A percentile compares a stretch with the other conserved stretches of the same genome.
Conservation (phyloP, 192 early-diverging fungal genomes). For the Chytriomyces confervae region DNA sequence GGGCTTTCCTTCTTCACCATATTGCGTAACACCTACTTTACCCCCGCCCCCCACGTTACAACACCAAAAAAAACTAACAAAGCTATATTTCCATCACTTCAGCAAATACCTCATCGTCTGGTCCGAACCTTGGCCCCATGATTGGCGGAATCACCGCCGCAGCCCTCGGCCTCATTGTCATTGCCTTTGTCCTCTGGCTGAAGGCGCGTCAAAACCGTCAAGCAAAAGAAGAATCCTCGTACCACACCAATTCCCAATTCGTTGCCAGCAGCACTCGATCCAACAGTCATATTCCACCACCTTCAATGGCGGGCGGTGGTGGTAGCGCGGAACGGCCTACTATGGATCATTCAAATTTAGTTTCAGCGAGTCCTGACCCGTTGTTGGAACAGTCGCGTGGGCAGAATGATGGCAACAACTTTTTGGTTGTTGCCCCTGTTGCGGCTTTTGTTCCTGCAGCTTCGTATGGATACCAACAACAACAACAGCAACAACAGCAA, state of each 20-base stretch:
- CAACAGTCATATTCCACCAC: neutral
- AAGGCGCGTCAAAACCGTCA: neutral
- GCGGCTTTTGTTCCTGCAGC: too few relatives aligned
- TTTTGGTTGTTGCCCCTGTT: neutral
- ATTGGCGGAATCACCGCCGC: constrained; percentile 27
- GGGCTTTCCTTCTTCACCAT: too few relatives aligned
- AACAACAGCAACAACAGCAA: neutral
- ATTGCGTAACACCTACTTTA: too few relatives aligned
- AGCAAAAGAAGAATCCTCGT: constrained; percentile 11
- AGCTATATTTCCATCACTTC: too few relatives aligned
- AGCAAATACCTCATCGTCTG: constrained; percentile 8
- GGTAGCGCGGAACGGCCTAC: neutral
- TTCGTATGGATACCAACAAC: too few relatives aligned
- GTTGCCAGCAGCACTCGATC: neutral
- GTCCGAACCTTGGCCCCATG: constrained; percentile 23
- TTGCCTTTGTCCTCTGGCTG: constrained; percentile 31
- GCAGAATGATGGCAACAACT: neutral
- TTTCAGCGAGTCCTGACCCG: neutral
- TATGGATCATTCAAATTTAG: neutral
- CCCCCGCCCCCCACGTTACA: too few relatives aligned
- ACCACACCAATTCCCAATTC: neutral
- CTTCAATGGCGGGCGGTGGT: neutral
- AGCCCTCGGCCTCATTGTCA: constrained; percentile 15
- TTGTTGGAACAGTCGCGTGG: neutral
- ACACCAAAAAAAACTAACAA: too few relatives aligned